These are phyloP conservation scores for Croton laevigatus DNA, from an alignment of 441 rosid genomes.

Conservation along the genomic window DNA sequence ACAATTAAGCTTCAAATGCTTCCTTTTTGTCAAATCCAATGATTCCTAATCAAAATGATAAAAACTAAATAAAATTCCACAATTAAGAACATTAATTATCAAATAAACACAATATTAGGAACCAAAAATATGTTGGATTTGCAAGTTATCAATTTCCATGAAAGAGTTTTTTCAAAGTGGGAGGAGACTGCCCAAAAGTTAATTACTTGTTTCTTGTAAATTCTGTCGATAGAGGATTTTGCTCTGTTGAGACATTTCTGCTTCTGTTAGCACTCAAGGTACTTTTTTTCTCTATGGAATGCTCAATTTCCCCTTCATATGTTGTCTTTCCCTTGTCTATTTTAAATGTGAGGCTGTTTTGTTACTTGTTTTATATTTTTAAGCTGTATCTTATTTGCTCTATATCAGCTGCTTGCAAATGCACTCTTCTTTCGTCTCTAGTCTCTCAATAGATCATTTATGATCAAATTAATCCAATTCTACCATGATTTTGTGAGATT, in stretches of 20 bases:
- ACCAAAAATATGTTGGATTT: too few species aligned
- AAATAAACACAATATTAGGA: too few species aligned
- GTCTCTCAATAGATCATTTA: not conserved
- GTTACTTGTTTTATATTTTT: not conserved
- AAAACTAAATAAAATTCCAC: too few species aligned
- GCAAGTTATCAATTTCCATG: too few species aligned
- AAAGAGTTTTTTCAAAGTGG: slow-evolving; percentile 91
- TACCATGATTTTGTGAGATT: not conserved
- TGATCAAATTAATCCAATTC: not conserved
- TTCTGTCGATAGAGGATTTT: slow-evolving; percentile 91
- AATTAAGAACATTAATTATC: too few species aligned
- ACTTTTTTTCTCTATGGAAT: slow-evolving; percentile 2
- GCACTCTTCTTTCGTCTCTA: not conserved
- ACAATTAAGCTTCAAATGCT: too few species aligned
- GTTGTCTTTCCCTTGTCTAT: not conserved
- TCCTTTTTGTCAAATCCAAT: too few species aligned
- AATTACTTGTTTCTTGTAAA: slow-evolving; percentile 94
- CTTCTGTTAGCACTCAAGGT: slow-evolving; percentile 94
- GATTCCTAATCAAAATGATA: too few species aligned
- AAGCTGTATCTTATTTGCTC: not conserved
- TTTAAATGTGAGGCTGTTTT: not conserved
- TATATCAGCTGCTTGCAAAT: not conserved
- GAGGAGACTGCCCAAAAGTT: slow-evolving; percentile 90
- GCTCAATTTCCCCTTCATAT: not conserved
- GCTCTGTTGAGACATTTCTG: slow-evolving; percentile 88